These are phyloP conservation scores for Lichtheimia ramosa DNA, from an alignment of 371 early-diverging fungal genomes.

Conservation along the genomic window DNA sequence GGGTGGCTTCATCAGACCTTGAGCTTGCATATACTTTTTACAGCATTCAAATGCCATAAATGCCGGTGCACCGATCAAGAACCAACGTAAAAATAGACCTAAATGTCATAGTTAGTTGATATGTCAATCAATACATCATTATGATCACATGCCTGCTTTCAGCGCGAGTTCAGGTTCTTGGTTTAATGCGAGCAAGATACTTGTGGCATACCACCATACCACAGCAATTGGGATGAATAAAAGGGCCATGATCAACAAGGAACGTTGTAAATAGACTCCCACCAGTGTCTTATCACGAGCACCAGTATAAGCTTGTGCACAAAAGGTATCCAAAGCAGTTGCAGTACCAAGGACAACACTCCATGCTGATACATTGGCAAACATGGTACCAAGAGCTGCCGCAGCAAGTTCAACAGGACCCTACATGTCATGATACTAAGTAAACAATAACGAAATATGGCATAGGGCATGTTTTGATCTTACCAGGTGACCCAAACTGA, in stretches of 20 bases:
- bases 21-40: slow-evolving; percentile 80
- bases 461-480: background rate
- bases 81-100: slow-evolving; percentile 63
- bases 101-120: background rate
- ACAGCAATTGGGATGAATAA: slow-evolving; percentile 70
- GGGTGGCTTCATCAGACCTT: slow-evolving; percentile 75
- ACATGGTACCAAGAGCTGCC: slow-evolving; percentile 75
- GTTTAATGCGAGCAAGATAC: slow-evolving; percentile 40
- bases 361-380: slow-evolving; percentile 82
- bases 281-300: slow-evolving; percentile 66
- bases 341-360: slow-evolving; percentile 77
- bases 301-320: slow-evolving; percentile 85
- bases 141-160: slow-evolving; percentile 24
- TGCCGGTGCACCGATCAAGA: slow-evolving; percentile 73
- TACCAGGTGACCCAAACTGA: slow-evolving; percentile 67
- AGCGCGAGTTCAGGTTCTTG: slow-evolving; percentile 41
- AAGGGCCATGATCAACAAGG: slow-evolving; percentile 34
- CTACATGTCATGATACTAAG: slow-evolving; percentile 11
- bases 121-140: background rate
- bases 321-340: slow-evolving; percentile 87
- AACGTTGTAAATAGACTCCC: slow-evolving; percentile 84
- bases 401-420: slow-evolving; percentile 78
- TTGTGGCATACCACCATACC: slow-evolving; percentile 73
- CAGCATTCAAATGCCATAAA: slow-evolving; percentile 76
- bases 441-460: too few species aligned